Evolutionary conservation across 352 stramenopile species (phyloP), one percentile per base, ranked within the genome.

Genomic region (Phytopythium chamaehyphon): DNA sequence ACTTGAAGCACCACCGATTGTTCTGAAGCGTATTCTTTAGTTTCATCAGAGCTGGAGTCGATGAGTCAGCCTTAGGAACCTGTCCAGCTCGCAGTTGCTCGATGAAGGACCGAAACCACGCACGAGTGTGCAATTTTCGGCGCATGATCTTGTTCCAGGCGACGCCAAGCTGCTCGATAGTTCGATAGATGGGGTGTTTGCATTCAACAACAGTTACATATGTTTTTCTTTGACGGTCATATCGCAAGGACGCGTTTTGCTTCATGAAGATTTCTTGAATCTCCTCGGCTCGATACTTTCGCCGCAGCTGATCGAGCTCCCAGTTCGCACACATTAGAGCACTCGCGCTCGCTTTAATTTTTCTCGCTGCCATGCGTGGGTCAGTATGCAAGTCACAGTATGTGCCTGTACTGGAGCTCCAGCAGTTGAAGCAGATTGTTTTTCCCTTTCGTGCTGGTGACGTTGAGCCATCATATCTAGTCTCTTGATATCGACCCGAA

Each of bases 251-350:
- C 1, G 83, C 84, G 15, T 76, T 90, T 26, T 90, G 73, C 48
- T 93, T 89, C 67, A 90, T 82, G 31, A 97, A 97, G 15, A 98
- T 73, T 58, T 98, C 89, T 54, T 97, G 90, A 40, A 97, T 96
- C 63, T 97, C 88, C 53, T 96, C 88, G 1, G 87, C 75, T 9
- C 88, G 76, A 43, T 95, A 93, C 57, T 93, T 92, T 22, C 84
- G 75, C 6, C 81, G 69, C 8, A 96, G 53, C 33, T 95, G 88
- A 31, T 93, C 85, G 2, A 97, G 66, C 47, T 96, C 80, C 90
- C 89, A 97, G 61, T 97, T 97, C 8, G 79, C 76, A 59, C 92
- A 98, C 82, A 97, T 93, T 46, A 97, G 66, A 19, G 76, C 77
- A 46, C 77, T 96, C 43, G 95, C 83, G 37, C 71, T 61, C 23